Base-by-base conservation (phyloP, 2,329 filamentous ascomycete genomes). In the Alternaria triticimaculans region DNA sequence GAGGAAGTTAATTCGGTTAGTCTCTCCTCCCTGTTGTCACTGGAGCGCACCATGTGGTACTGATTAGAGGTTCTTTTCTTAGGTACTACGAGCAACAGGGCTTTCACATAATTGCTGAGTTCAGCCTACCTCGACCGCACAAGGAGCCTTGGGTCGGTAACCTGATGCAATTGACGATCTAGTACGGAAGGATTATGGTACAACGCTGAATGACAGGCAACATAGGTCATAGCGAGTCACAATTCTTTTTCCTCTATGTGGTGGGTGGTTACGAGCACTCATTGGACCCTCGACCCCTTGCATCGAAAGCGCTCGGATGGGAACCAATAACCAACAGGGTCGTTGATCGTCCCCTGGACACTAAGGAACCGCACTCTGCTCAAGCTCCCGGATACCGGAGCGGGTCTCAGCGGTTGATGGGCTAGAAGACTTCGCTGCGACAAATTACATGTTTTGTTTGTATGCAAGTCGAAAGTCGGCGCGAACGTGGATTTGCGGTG, bases 281-380 rank as follows among this genome's bases (percentile, higher is more conserved):
- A 63, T 51, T 59, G 59, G 59, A 49, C 28, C 48, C 37, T 49
- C 46, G 18, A 58, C 60, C 56, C 56, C 58, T 66, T 64, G 56
- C 63, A 55, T 56, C 51, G 41, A 54, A 49, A 37, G 51, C 55
- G 49, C 49, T 58, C 51, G 44, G 41, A 30, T 50, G 33, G 8
- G 33, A 43, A 28, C 58, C 58, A 60, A 60, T 60, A 26, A 62
- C 44, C 48, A 30, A 30, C 37, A 45, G 43, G 51, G 44, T 51
- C 26, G n/a, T 37, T n/a, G 28, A 54, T 45, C 37, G 26, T 56
- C 20, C 48, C 15, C 26, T 48, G 56, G 23, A 21, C 49, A 53
- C 28, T 53, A 37, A 53, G 49, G 20, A 37, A 53, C 30, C 30
- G 49, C 49, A 37, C 23, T 37, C 18, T 57, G 26, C 3, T 57